These are phyloP conservation scores for Kodamaea leandrae DNA, from an alignment of 805 yeast genomes.

Conservation along the genomic window DNA sequence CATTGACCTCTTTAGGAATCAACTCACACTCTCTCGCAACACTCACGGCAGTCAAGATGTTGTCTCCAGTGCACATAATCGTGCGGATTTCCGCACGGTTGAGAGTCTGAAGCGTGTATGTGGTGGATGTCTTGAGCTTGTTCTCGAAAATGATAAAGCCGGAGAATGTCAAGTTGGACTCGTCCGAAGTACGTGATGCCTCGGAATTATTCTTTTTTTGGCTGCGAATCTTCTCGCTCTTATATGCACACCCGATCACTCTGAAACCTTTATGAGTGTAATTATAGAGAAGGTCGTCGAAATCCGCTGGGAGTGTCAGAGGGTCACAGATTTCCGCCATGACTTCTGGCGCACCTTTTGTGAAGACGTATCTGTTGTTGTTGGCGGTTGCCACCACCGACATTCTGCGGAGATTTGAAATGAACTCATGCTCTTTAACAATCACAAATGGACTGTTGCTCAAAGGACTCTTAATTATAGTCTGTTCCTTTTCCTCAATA, in stretches of 20 bases:
- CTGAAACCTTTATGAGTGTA: conserved; percentile 94
- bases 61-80: conserved; percentile 97
- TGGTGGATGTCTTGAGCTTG: conserved; percentile 72
- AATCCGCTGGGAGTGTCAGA: conserved; percentile 70
- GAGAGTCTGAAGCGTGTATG: conserved; percentile 56
- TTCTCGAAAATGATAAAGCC: conserved; percentile 95
- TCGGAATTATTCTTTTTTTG: neutral
- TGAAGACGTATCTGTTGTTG: conserved; percentile 37
- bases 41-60: conserved; percentile 88
- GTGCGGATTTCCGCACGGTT: conserved; percentile 73
- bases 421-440: conserved; percentile 66
- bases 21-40: conserved; percentile 85
- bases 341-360: conserved; percentile 98
- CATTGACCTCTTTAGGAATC: conserved; percentile 39
- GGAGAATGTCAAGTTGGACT: conserved; percentile 63
- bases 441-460: too few species aligned
- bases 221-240: conserved; percentile 23
- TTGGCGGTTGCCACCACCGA: conserved; percentile 54
- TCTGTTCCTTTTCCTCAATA: conserved; percentile 25
- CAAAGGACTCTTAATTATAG: neutral
- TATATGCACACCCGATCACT: conserved; percentile 91
- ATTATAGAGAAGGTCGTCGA: conserved; percentile 66
- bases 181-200: conserved; percentile 60
- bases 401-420: conserved; percentile 85
- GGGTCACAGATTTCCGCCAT: conserved; percentile 74